Base-by-base conservation (phyloP, 1,284 basidiomycete species). In the Cystobasidium sp. region DNA sequence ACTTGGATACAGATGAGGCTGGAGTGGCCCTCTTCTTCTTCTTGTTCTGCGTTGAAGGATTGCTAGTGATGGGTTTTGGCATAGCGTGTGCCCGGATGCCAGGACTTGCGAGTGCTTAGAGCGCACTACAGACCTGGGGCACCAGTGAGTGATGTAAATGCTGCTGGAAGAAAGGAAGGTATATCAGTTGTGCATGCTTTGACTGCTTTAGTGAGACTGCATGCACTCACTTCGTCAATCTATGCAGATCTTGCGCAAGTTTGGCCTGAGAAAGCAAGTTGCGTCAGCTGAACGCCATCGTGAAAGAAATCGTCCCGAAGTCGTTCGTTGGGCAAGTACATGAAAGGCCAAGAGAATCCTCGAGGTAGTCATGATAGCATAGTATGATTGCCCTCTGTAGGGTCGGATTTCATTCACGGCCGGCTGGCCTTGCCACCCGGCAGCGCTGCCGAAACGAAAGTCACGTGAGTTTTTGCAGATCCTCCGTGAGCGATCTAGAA, bases 1-100 rank as follows among this genome's bases (percentile, higher is more conserved):
- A 64, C 2, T 43, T 37, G 18, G 69, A 51, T 16, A 72, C 37
- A 4, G 69, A 65, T 9, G 62, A 61, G 44, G 41, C 20, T 51
- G 31, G 31, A 31, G 31, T 31, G 31, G 31, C 53, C 3, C 14
- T 56, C 53, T 56, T 56, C 53, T 56, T 56, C 6, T 56, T 22
- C 53, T 59, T 24, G 31, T 31, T 31, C 31, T 31, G 31, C 31
- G 31, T 31, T 31, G 31, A 5, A 31, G 31, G 31, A 31, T 31
- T 31, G 39, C 37, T 41, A 41, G 22, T 43, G 39, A 31, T 59
- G 56, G 56, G 1, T 18, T 59, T 22, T 31, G 37, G 10, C 39
- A 22, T 59, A n/a, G 56, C 37, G 56, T 5, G 31, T 31, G 31
- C 31, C 31, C 31, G 31, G 31, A 31, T 31, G 31, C 31, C 31